Base-by-base conservation (phyloP, 2,329 filamentous ascomycete genomes). In the Penicillium sp. region DNA sequence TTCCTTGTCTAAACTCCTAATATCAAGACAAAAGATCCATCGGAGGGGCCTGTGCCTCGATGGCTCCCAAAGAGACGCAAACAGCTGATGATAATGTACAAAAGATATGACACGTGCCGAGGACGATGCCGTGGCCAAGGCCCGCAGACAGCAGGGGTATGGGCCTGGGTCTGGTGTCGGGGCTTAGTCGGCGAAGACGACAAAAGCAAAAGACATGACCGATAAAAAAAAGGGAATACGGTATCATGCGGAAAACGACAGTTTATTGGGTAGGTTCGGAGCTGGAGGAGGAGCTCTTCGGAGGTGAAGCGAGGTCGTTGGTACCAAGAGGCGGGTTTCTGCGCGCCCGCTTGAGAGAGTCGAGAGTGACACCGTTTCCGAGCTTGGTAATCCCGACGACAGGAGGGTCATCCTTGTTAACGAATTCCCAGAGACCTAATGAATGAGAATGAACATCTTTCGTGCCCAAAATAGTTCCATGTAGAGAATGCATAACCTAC, bases 321-420 rank as follows among this genome's bases (percentile, higher is more conserved):
- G 68, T 68, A 55, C 68, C 69, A 27, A 77, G 70, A 13, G 85
- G 82, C 61, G 90, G 75, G 70, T 86, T 82, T 71, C 86, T 84
- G 76, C 92, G 85, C 49, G 93, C 90, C 68, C 87, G 86, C 81
- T 91, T 94, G 72, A 99, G 78, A 42, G 89, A 88, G 67, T 93
- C 91, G 69, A 93, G 77, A 23, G 92, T 96, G 29, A 96, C 75
- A 9, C 92, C 92, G 59, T 91, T 82, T 38, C 83, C 86, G 54
- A 99, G 78, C 77, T 96, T 97, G 21, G 93, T 97, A 62, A 97
- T 86, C 31, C 94, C 94, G 72, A 99, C 93, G 38, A 96, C 85
- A 0, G 94, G 87, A 3, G 92, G 82, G 68, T 97, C 94, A 8
- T 91, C 92, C 78, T 91, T 97, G 81, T 88, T 91, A 35, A 97